Conservation (phyloP, 2,329 filamentous ascomycete species). For the Chaetomiaceae sp. region DNA sequence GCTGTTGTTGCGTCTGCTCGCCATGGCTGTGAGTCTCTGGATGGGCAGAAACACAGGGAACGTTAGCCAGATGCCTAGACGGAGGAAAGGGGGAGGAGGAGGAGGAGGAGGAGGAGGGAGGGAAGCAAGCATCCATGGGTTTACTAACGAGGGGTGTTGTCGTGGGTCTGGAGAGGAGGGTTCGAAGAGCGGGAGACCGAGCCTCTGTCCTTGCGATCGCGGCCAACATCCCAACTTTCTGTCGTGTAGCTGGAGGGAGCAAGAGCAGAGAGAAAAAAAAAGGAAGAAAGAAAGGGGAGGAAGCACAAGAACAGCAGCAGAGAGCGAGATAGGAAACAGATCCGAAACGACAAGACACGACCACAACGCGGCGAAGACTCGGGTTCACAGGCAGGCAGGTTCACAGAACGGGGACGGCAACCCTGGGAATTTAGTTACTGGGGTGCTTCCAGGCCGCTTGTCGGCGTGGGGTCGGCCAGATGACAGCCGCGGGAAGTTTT, state of each 20-base stretch:
- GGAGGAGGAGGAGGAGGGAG: not conserved
- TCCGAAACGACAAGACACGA: not conserved
- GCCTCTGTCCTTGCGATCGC: conserved; percentile 34
- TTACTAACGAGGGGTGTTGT: conserved; percentile 28
- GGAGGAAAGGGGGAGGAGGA: no score
- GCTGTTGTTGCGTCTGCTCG: conserved; percentile 52
- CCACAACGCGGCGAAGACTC: no score
- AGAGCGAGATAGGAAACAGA: not conserved
- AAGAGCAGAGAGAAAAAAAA: conserved; percentile 1
- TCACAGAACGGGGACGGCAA: not conserved
- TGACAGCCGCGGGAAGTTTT: conserved; percentile 17
- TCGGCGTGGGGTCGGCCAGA: not conserved
- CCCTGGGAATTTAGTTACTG: conserved; percentile 8
- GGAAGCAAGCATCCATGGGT: not conserved
- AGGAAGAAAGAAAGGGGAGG: not conserved
- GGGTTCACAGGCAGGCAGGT: no score
- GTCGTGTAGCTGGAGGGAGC: not conserved
- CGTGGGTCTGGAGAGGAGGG: conserved; percentile 25
- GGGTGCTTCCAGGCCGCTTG: not conserved
- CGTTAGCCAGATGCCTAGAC: no score
- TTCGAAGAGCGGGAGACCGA: conserved; percentile 32
- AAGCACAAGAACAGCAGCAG: not conserved
- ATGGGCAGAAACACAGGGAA: no score
- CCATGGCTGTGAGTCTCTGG: conserved; percentile 44
- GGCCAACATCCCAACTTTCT: conserved; percentile 33